A percentile compares a stretch with the other conserved stretches of the same genome.
Conservation (phyloP, 306 rosid species). For the Lagenaria siceraria region DNA sequence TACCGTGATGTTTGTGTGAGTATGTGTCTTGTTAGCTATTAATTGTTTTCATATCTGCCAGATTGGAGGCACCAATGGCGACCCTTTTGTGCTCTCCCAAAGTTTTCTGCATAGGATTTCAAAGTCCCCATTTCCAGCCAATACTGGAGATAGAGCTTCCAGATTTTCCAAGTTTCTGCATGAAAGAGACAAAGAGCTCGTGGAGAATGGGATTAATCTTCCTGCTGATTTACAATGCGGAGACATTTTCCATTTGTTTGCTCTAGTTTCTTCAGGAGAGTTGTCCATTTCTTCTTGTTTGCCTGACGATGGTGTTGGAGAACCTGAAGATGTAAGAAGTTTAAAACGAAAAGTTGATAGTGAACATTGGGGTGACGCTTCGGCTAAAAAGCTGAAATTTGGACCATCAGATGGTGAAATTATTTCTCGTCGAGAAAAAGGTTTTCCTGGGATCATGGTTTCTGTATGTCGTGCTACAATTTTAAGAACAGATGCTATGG, state of each 20-base stretch:
- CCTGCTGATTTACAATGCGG: slow-evolving; percentile 71
- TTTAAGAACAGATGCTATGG: slow-evolving; percentile 40
- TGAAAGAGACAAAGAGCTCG: slow-evolving; percentile 51
- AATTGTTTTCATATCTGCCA: slow-evolving; percentile 26
- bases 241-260: slow-evolving; percentile 69
- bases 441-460: slow-evolving; percentile 71
- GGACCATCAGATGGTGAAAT: slow-evolving; percentile 68
- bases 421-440: slow-evolving; percentile 90
- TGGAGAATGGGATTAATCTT: slow-evolving; percentile 44
- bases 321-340: slow-evolving; percentile 69
- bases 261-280: slow-evolving; percentile 63
- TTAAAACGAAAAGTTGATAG: slow-evolving; percentile 55
- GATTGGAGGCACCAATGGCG: slow-evolving; percentile 60
- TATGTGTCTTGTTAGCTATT: neutral
- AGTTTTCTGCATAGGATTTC: slow-evolving; percentile 62
- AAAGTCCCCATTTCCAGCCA: slow-evolving; percentile 66
- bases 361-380: slow-evolving; percentile 35
- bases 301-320: slow-evolving; percentile 86
- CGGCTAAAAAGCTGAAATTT: slow-evolving; percentile 50
- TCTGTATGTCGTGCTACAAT: slow-evolving; percentile 32
- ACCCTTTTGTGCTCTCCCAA: slow-evolving; percentile 67
- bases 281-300: slow-evolving; percentile 55
- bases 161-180: slow-evolving; percentile 52
- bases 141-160: slow-evolving; percentile 59
- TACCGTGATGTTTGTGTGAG: slow-evolving; percentile 3